These are phyloP conservation scores for Leccinum truebloodii DNA, from an alignment of 768 basidiomycete genomes.

Conservation along the genomic window DNA sequence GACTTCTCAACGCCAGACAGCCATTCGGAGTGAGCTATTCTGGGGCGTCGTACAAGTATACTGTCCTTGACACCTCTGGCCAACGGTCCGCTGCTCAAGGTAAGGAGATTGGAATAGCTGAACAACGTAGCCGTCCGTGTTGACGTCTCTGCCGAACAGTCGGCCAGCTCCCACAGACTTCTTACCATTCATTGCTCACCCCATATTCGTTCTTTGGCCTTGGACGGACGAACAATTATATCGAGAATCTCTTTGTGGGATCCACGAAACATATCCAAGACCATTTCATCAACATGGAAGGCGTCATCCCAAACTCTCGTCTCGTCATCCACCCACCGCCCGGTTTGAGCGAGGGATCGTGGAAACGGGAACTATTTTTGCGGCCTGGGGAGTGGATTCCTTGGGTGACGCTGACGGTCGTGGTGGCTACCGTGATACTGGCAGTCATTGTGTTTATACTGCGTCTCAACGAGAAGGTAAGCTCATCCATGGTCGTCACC, in stretches of 20 bases:
- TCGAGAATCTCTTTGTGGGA: constrained; percentile 97
- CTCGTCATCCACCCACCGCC: constrained; percentile 87
- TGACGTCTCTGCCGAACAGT: constrained; percentile 46
- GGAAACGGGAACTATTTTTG: constrained; percentile 89
- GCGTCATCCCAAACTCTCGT: constrained; percentile 96
- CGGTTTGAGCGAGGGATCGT: constrained; percentile 50
- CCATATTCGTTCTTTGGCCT: constrained; percentile 97
- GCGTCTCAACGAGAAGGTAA: constrained; percentile 90
- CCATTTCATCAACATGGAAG: constrained; percentile 92
- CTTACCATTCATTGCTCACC: constrained; percentile 86
- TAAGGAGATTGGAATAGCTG: constrained; percentile 28
- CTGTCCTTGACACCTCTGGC: constrained; percentile 89
- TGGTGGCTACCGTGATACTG: constrained; percentile 70
- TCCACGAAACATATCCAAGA: constrained; percentile 71
- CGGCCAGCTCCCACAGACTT: constrained; percentile 89
- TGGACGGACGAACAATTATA: constrained; percentile 98
- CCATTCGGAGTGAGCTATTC: constrained; percentile 94
- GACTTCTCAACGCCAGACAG: constrained; percentile 40
- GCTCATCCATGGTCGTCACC: constrained; percentile 22
- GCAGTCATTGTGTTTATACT: constrained; percentile 83
- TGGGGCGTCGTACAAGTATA: constrained; percentile 96
- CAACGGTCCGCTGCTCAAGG: constrained; percentile 89
- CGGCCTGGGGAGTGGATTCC: constrained; percentile 97
- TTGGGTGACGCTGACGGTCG: constrained; percentile 89
- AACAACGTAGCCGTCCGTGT: not conserved